Percentiles rank a stretch among this genome's conserved stretches.
Conservation (phyloP, 768 basidiomycete species). For the Naganishia kalamii region DNA sequence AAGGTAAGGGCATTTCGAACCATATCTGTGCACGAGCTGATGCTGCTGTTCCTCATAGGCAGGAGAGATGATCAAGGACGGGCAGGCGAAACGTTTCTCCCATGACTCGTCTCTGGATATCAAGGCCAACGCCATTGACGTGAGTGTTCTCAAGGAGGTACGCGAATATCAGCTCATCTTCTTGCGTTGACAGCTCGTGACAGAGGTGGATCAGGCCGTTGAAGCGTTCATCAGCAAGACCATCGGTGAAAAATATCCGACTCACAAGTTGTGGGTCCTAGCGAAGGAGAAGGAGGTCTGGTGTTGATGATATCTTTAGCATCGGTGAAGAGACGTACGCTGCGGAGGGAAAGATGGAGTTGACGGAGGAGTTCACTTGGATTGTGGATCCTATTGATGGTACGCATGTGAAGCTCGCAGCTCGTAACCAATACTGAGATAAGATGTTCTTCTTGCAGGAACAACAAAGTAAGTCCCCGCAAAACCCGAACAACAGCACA, state of each 20-base stretch:
- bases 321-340: slow-evolving; percentile 86
- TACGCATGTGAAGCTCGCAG: slow-evolving; percentile 31
- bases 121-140: slow-evolving; percentile 16
- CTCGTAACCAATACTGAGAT: background rate
- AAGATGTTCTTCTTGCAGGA: background rate
- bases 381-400: slow-evolving; percentile 86
- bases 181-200: slow-evolving; percentile 83
- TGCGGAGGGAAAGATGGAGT: slow-evolving; percentile 47
- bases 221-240: slow-evolving; percentile 73
- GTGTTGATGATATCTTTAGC: slow-evolving; percentile 13
- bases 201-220: slow-evolving; percentile 85
- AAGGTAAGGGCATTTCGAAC: background rate
- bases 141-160: background rate
- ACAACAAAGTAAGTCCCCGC: slow-evolving; percentile 12
- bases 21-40: background rate
- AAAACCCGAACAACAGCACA: no score
- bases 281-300: no score
- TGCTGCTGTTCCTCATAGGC: background rate
- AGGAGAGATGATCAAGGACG: slow-evolving; percentile 50
- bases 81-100: slow-evolving; percentile 59
- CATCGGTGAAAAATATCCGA: slow-evolving; percentile 62
- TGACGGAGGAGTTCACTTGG: slow-evolving; percentile 86
- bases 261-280: slow-evolving; percentile 57
- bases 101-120: slow-evolving; percentile 42
- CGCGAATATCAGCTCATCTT: slow-evolving; percentile 51